Evolutionary conservation across 140 eudicot species (phyloP).

Genomic region (Oenanthe javanica): DNA sequence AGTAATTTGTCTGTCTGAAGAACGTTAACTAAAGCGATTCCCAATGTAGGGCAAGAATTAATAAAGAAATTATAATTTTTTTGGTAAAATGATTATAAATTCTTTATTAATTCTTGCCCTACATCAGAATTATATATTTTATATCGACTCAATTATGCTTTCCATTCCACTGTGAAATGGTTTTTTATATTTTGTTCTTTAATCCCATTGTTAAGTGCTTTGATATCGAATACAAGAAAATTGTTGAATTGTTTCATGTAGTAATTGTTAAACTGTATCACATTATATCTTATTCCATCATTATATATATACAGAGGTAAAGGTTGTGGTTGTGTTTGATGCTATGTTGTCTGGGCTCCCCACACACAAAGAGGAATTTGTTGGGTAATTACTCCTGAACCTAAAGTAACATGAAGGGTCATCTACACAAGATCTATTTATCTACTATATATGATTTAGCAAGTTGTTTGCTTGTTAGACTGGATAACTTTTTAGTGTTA

Average conservation of each 20-base stretch:
- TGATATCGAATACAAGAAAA: not conserved
- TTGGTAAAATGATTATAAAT: too few species aligned
- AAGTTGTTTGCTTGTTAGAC: not conserved
- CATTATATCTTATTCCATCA: slow-evolving; percentile 8
- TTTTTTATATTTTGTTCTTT: not conserved
- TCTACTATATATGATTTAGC: not conserved
- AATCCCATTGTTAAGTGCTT: slow-evolving; percentile 4
- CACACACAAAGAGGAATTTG: slow-evolving; percentile 67
- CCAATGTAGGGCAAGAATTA: not conserved
- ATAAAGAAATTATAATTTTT: too few species aligned
- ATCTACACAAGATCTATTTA: not conserved
- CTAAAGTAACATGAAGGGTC: not conserved
- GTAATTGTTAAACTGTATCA: not conserved
- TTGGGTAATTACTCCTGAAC: slow-evolving; percentile 49
- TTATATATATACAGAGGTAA: slow-evolving; percentile 54
- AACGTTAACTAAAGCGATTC: not conserved
- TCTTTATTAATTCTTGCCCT: too few species aligned
- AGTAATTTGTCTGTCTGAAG: not conserved
- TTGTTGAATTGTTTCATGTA: not conserved
- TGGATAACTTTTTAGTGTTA: not conserved
- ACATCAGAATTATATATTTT: too few species aligned
- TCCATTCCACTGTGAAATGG: not conserved
- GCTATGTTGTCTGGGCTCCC: slow-evolving; percentile 79
- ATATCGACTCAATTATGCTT: not conserved
- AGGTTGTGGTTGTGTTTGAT: slow-evolving; percentile 97